Base-by-base conservation (phyloP, 1,284 basidiomycete genomes). In the Leccinum subrobustum region DNA sequence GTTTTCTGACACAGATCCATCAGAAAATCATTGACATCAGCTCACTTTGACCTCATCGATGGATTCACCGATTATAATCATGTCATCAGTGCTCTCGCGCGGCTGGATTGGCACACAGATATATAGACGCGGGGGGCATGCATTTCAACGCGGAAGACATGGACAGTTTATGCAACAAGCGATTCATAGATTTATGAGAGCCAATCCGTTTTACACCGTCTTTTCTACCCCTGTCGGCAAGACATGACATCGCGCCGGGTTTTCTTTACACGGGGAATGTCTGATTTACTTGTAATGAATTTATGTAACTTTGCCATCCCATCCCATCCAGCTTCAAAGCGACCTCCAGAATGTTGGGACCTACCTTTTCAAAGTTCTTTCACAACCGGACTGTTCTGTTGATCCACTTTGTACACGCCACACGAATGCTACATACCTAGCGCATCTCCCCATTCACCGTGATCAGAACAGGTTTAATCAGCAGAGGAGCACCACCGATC, bases 1-100 rank as follows among this genome's bases (percentile, higher is more conserved):
- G 33, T 63, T 64, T 59, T 64, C 68, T 58, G 69, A 69, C 51
- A 62, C 67, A 54, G 64, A 66, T 62, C 63, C 60, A 60, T 66
- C 65, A 64, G 66, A 61, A 54, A 65, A 63, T 47, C 64, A 67
- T 42, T 68, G 72, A 55, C 79, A 78, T 64, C 75, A 76, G 52
- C 67, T 76, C 48, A 68, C 78, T 35, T 72, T 69, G 25, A 75
- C 75, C 39, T 76, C 76, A 8, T 67, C 68, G 23, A 63, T 75
- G 56, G 75, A 76, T 62, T 75, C 73, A 18, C 71, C 75, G 53
- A 69, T 53, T 78, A 59, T 63, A 67, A 59, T 51, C 59, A 52
- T 58, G 56, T 54, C 61, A 63, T 55, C 52, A 51, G 35, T 61
- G 51, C 60, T 60, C 57, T 52, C 51, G 47, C 48, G 47, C 52